These are phyloP conservation scores for Boletus edulis DNA, from an alignment of 768 basidiomycete species.

Conservation along the genomic window DNA sequence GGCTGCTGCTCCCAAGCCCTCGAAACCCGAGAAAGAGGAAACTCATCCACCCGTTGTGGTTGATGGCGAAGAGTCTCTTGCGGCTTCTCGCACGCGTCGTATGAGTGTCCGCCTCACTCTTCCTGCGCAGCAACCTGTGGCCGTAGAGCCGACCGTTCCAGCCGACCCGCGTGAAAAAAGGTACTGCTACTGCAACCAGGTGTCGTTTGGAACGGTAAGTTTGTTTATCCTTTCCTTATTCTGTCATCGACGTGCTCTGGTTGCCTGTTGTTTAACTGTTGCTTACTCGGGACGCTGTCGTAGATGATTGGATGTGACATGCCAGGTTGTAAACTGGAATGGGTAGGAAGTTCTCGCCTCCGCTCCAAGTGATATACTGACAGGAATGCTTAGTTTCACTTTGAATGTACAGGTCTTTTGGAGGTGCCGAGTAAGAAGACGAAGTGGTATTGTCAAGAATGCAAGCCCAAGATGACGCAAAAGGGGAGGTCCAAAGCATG, in stretches of 20 bases:
- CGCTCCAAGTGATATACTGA: neutral
- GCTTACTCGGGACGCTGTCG: neutral
- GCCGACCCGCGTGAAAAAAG: conserved; percentile 50
- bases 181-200: conserved; percentile 82
- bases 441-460: conserved; percentile 75
- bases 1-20: conserved; percentile 4
- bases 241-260: neutral
- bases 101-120: conserved; percentile 34
- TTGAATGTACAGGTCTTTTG: conserved; percentile 60
- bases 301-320: conserved; percentile 89
- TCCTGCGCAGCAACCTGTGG: conserved; percentile 27
- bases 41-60: neutral
- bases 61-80: conserved; percentile 8
- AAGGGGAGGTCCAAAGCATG: conserved; percentile 33
- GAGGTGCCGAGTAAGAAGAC: conserved; percentile 53
- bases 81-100: conserved; percentile 20
- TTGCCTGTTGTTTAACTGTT: neutral
- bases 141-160: conserved; percentile 16
- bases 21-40: conserved; percentile 21
- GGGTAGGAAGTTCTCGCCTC: conserved; percentile 52
- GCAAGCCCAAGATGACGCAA: conserved; percentile 38
- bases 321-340: conserved; percentile 70
- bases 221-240: neutral
- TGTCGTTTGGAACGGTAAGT: conserved; percentile 77
- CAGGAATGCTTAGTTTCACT: conserved; percentile 56